Base-by-base conservation (phyloP, 768 basidiomycete genomes). In the Tubosaeta sp. region DNA sequence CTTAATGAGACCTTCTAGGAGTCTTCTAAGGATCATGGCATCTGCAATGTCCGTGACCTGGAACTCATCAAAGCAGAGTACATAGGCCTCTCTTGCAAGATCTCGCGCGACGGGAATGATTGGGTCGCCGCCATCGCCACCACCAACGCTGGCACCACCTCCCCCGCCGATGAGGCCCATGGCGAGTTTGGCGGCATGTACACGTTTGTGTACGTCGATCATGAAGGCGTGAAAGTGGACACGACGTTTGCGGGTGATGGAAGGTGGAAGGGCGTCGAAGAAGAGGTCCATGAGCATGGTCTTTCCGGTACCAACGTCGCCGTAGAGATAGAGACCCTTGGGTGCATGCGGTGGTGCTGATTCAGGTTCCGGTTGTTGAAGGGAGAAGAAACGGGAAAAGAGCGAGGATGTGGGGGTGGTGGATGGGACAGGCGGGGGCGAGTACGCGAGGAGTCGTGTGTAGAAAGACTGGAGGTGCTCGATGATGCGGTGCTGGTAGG, bases 241-340 rank as follows among this genome's bases (percentile, higher is more conserved):
- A 29, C 97, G 80, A 49, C 90, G 85, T 71, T 91, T 91, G 53
- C 82, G 80, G 42, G 71, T 80, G 49, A 89, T 72, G 41, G 77
- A 72, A 0, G 77, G 61, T 1, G 89, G 87, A 2, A 97, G 82
- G 2, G 93, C 84, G 57, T 85, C 81, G 74, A 88, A 94, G 71
- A 97, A 97, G 22, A 99, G 77, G 69, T 99, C 97, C 97, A 99
- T 99, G 56, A 99, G 84, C 95, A 98, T 97, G 0, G 88, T 89
- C 76, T 98, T 97, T 13, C 97, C 95, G 9, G 95, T 97, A 2
- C 95, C 95, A 54, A 99, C 97, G 59, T 93, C 90, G 31, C 95
- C 97, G 66, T 90, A 93, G 17, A 99, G 85, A 72, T 99, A 98
- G 29, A 98, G 77, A 10, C 95, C 92, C 61, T 88, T 88, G 4